phyloP scores from a whole-genome alignment of 1,284 basidiomycete genomes.

The Papiliotrema laurentii region DNA sequence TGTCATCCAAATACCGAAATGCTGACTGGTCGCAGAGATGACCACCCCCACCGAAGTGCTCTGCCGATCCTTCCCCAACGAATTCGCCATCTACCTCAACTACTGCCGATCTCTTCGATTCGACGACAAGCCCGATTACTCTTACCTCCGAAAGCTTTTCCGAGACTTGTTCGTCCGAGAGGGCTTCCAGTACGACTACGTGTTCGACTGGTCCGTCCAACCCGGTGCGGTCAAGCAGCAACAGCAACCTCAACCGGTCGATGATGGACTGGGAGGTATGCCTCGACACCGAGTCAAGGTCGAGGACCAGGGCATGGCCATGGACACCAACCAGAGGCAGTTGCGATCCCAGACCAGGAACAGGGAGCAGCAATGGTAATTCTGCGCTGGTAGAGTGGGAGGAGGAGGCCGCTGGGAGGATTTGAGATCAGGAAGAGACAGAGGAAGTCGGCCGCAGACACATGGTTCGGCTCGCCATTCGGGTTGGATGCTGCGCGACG shows the following conservation, averaged over 20 bases:
- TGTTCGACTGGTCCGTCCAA: slow-evolving; percentile 97
- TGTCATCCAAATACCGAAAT: neutral
- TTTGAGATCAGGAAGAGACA: too few species aligned
- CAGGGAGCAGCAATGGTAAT: slow-evolving; percentile 32
- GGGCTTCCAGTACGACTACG: slow-evolving; percentile 96
- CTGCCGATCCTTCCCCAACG: slow-evolving; percentile 94
- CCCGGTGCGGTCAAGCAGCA: slow-evolving; percentile 14
- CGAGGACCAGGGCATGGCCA: slow-evolving; percentile 11
- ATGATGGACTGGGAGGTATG: neutral
- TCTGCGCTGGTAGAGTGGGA: neutral
- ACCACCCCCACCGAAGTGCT: slow-evolving; percentile 93
- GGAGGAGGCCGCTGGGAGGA: too few species aligned
- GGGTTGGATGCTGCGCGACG: neutral
- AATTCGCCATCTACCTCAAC: slow-evolving; percentile 96
- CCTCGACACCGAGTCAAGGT: slow-evolving; percentile 10
- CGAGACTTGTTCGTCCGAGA: slow-evolving; percentile 94
- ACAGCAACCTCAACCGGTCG: too few species aligned
- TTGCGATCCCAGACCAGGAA: slow-evolving; percentile 43
- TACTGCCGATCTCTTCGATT: slow-evolving; percentile 95
- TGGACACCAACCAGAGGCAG: slow-evolving; percentile 34
- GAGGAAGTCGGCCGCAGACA: slow-evolving; percentile 3
- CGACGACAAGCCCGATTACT: slow-evolving; percentile 98
- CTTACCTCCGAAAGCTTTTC: slow-evolving; percentile 96
- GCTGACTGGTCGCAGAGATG: slow-evolving; percentile 64
- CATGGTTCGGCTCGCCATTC: slow-evolving; percentile 23